Base-by-base conservation (phyloP, 176 grass and related monocot species). In the Oryza meyeriana region DNA sequence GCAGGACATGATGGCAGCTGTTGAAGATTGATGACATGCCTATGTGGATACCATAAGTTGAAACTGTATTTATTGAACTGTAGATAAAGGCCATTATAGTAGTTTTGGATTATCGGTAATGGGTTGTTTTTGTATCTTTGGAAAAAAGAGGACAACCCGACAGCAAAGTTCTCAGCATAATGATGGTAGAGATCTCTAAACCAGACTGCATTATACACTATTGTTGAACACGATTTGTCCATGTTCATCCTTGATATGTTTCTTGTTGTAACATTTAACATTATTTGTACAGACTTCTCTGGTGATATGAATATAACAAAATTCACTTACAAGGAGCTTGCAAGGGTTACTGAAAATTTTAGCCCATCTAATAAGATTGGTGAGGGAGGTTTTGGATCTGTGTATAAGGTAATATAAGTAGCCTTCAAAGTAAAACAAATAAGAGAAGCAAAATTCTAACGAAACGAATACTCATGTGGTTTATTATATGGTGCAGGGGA, bases 351-450 rank as follows among this genome's bases (percentile, higher is more conserved):
- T 5, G 72, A 65, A 52, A 79, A 90, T 79, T 94, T 94, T 77
- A 73, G 32, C 44, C 76, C 20, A 25, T 76, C 79, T 12, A 74
- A 92, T 75, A 94, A 94, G 85, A 88, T 94, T 62, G 93, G 93
- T 47, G 85, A 92, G 83, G 93, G 93, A 29, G 93, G 93, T 80
- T 94, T 92, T 77, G 93, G 93, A n/a, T 85, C 77, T 8, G 93
- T 94, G 16, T 94, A 92, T 79, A 92, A 92, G 93, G 93, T 94
- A 92, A 47, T 69, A 47, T 36, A 40, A 68, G 66, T 72, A 79
- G 41, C 33, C 45, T 89, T 89, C 57, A 75, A 59, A 59, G n/a
- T 25, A 5, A 58, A 20, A 62, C 4, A 79, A 18, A 77, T 36
- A 79, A 61, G 27, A n/a, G 16, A 27, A 36, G 22, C 17, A 52